These are phyloP conservation scores for Lipomyces kockii DNA, from an alignment of 805 yeast species.

Conservation along the genomic window DNA sequence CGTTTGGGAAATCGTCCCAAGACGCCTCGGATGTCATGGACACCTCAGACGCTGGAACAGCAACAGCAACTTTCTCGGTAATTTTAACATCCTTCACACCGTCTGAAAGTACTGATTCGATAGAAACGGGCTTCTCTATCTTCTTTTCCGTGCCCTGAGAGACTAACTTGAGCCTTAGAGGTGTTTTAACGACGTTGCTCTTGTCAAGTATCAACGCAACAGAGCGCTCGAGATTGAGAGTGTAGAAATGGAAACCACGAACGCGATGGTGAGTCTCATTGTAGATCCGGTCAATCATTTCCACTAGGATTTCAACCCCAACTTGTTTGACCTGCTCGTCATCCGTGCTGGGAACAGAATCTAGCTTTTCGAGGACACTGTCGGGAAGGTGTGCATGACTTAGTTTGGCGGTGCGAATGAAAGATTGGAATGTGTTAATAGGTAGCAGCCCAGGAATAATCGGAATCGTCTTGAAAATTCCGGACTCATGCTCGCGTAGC, in stretches of 20 bases:
- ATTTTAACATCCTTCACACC: slow-evolving; percentile 21
- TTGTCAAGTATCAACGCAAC: slow-evolving; percentile 80
- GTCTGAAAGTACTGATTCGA: slow-evolving; percentile 87
- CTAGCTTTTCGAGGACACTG: slow-evolving; percentile 57
- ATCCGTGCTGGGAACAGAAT: slow-evolving; percentile 64
- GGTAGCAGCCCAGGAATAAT: slow-evolving; percentile 92
- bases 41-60: slow-evolving; percentile 19
- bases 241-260: slow-evolving; percentile 90
- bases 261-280: slow-evolving; percentile 59
- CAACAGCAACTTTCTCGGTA: slow-evolving; percentile 7
- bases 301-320: slow-evolving; percentile 75
- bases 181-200: slow-evolving; percentile 54
- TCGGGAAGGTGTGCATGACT: slow-evolving; percentile 84
- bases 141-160: not conserved
- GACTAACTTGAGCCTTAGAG: slow-evolving; percentile 33
- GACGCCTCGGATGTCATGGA: slow-evolving; percentile 30
- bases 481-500: slow-evolving; percentile 43
- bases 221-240: slow-evolving; percentile 89
- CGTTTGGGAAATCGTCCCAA: slow-evolving; percentile 99
- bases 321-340: slow-evolving; percentile 78
- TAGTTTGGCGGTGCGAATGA: slow-evolving; percentile 84
- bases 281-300: slow-evolving; percentile 64
- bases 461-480: slow-evolving; percentile 53
- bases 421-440: slow-evolving; percentile 78
- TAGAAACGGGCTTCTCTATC: slow-evolving; percentile 67